Evolutionary conservation across 768 basidiomycete species (phyloP), one percentile per base, ranked within the genome.

Genomic region (Cystobasidium ongulense): DNA sequence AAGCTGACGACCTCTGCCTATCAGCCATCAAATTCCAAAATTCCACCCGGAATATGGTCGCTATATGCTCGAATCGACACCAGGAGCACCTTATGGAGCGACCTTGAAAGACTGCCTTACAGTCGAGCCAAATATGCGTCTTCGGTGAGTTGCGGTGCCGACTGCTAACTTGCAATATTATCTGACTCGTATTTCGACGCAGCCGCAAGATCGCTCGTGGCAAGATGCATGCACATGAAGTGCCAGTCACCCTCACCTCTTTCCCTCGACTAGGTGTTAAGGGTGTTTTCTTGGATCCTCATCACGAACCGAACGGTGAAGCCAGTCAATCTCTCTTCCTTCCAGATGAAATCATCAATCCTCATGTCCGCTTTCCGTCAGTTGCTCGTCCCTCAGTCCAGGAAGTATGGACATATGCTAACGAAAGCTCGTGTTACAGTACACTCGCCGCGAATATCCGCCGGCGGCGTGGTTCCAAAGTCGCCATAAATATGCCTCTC

Each of bases 11-110:
- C 4, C 38, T 67, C 31, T 63, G 17, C 72, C 13, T 13, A 25
- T 54, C 54, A 57, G 75, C 74, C 92, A 89, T 41, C 83, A 87
- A 53, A 86, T 92, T 29, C 96, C 96, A 1, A 90, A 88, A 15
- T 98, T 94, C 79, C 96, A 98, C 80, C 95, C 95, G 21, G 96
- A 99, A 82, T 99, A 97, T 83, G 96, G 96, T 46, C 86, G 94
- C 43, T 98, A 91, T 83, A 99, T 99, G 96, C 85, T 99, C 65
- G 96, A 99, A 81, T 92, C 92, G 1, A 99, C 95, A 0, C 96
- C 96, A 0, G 96, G 96, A 1, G 87, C 88, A 62, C 96, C 96
- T 1, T 98, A 97, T 82, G 89, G 91, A 4, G 92, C 91, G 11
- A 88, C 86, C 18, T 87, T 98, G 46, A 84, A 85, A 29, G 92